These are phyloP conservation scores for Vicia sativa DNA, from an alignment of 306 rosid species.

Conservation along the genomic window DNA sequence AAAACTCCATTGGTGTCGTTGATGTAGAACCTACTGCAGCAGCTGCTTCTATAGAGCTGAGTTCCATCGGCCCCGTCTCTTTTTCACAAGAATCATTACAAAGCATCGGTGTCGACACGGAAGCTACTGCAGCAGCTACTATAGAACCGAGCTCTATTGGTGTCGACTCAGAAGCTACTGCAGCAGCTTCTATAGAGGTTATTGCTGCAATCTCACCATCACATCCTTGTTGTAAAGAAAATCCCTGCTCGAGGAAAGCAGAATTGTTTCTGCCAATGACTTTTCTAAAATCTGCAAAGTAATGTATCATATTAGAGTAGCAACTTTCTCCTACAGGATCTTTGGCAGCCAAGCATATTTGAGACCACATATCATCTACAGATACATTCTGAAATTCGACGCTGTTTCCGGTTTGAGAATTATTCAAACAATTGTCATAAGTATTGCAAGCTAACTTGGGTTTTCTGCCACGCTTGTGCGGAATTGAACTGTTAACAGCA, in stretches of 20 bases:
- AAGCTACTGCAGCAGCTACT: too few species aligned
- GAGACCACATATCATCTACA: constrained; percentile 49
- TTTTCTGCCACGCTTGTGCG: constrained; percentile 5
- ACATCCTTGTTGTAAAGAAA: constrained; percentile 41
- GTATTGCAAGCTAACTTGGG: constrained; percentile 8
- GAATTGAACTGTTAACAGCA: background rate
- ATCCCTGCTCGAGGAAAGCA: constrained; percentile 40
- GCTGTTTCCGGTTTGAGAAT: constrained; percentile 32
- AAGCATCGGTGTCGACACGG: too few species aligned
- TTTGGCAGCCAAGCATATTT: constrained; percentile 53
- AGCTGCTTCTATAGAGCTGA: too few species aligned
- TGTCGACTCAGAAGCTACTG: too few species aligned
- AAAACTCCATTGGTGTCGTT: constrained; percentile 40
- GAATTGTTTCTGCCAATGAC: constrained; percentile 38
- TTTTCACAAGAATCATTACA: too few species aligned
- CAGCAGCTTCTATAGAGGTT: constrained; percentile 18
- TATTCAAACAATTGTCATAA: constrained; percentile 34
- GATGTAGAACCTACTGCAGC: too few species aligned
- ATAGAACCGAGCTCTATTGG: too few species aligned
- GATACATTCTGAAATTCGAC: constrained; percentile 38
- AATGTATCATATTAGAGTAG: constrained; percentile 33
- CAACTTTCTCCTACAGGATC: constrained; percentile 48
- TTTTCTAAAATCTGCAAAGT: constrained; percentile 55
- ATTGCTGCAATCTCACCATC: constrained; percentile 44
- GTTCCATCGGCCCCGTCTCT: too few species aligned